Percentiles rank a stretch among this genome's conserved stretches.
phyloP scores from a whole-genome alignment of 2,329 filamentous ascomycete genomes.

The Neospermospora avenae region DNA sequence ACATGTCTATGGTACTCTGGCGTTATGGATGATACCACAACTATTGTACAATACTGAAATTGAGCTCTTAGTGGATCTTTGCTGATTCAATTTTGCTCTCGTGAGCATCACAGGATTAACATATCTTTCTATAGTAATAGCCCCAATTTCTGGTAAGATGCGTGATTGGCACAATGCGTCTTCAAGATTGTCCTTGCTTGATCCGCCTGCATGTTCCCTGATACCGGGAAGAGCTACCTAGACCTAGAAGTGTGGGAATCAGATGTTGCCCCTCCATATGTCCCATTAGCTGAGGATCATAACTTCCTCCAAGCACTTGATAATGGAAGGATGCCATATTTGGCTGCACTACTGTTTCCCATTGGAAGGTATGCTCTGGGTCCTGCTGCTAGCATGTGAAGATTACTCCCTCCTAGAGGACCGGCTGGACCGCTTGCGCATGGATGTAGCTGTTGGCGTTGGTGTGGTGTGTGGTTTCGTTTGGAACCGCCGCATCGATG shows the following conservation, averaged over 20 bases:
- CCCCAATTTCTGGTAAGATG: too few relatives aligned
- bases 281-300: conserved; percentile 4
- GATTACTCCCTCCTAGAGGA: conserved; percentile 2
- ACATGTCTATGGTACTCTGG: not conserved
- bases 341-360: not conserved
- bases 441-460: not conserved
- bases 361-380: not conserved
- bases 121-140: too few relatives aligned
- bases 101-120: too few relatives aligned
- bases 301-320: not conserved
- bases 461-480: not conserved
- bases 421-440: not conserved
- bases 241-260: too few relatives aligned
- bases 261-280: not conserved
- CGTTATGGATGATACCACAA: conserved; percentile 16
- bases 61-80: too few relatives aligned
- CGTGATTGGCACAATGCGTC: not conserved
- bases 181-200: not conserved
- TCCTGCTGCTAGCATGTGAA: conserved; percentile 16
- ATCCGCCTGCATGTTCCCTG: not conserved
- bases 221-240: not conserved
- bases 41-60: too few relatives aligned
- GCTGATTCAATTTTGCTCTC: too few relatives aligned
- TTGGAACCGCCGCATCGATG: conserved; percentile 16
- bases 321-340: not conserved